These are phyloP conservation scores for Rhodotorula sp. DNA, from an alignment of 1,284 basidiomycete genomes.

Conservation along the genomic window DNA sequence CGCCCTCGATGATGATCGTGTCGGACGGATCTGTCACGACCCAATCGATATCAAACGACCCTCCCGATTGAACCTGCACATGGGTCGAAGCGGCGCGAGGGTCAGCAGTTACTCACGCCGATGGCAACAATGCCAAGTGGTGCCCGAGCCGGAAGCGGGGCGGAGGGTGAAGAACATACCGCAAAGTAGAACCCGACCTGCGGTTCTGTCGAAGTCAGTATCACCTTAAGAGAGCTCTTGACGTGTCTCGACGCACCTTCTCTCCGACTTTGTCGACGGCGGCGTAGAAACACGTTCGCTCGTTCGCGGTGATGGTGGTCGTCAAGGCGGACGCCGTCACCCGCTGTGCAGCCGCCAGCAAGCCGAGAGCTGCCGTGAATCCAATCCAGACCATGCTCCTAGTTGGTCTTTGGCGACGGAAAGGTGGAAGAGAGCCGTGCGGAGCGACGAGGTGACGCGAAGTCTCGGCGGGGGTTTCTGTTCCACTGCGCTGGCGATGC, in stretches of 20 bases:
- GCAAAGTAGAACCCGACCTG: constrained; percentile 45
- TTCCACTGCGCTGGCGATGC: neutral
- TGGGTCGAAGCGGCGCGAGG: neutral
- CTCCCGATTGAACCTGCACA: constrained; percentile 80
- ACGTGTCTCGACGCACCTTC: constrained; percentile 65
- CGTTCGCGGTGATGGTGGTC: constrained; percentile 78
- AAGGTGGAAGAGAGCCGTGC: neutral
- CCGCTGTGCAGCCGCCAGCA: constrained; percentile 2
- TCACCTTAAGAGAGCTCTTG: neutral
- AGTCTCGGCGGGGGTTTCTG: neutral
- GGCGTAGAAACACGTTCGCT: constrained; percentile 89
- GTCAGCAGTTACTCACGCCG: constrained; percentile 34
- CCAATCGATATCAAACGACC: constrained; percentile 95
- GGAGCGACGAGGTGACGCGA: neutral
- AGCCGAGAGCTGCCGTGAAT: neutral
- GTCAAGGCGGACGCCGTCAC: constrained; percentile 64
- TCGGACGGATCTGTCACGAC: constrained; percentile 86
- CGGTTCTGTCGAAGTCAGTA: neutral
- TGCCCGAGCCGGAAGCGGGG: neutral
- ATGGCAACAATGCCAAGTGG: neutral
- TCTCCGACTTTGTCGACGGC: constrained; percentile 93
- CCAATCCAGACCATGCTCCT: neutral
- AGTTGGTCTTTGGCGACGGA: neutral
- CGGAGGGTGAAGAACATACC: constrained; percentile 50
- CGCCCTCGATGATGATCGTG: constrained; percentile 79